Evolutionary conservation across 2,329 filamentous ascomycete genomes (phyloP).

Genomic region (Fusarium domesticum): DNA sequence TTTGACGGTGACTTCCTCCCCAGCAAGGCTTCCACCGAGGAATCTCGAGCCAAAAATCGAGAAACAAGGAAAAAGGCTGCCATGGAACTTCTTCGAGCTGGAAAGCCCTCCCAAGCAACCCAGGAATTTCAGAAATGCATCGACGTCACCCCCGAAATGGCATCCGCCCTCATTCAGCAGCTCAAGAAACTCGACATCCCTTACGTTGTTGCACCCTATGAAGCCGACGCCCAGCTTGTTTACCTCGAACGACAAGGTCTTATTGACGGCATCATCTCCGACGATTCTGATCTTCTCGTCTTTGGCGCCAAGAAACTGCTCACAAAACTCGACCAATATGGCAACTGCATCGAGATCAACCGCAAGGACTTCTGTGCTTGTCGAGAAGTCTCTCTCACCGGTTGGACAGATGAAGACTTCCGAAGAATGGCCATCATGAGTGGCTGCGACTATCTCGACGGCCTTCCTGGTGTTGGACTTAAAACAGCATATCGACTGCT

Average conservation of each 20-base stretch:
- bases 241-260: constrained; percentile 86
- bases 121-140: constrained; percentile 91
- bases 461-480: constrained; percentile 79
- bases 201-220: constrained; percentile 94
- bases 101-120: constrained; percentile 76
- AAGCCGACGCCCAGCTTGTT: constrained; percentile 94
- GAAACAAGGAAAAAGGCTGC: constrained; percentile 74
- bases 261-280: constrained; percentile 84
- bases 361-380: constrained; percentile 85
- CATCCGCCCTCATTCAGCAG: constrained; percentile 84
- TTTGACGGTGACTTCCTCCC: constrained; percentile 96
- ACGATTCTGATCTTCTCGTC: constrained; percentile 93
- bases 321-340: constrained; percentile 92
- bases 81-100: constrained; percentile 75
- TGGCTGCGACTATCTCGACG: constrained; percentile 91
- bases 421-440: constrained; percentile 94
- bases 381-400: constrained; percentile 81
- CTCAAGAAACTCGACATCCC: constrained; percentile 75
- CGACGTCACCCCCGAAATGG: constrained; percentile 96
- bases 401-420: constrained; percentile 90
- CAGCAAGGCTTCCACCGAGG: constrained; percentile 86
- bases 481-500: constrained; percentile 92
- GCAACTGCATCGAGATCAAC: constrained; percentile 88
- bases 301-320: constrained; percentile 89
- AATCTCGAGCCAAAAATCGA: constrained; percentile 68